A percentile compares a stretch with the other conserved stretches of the same genome.
Evolutionary conservation across 2,329 filamentous ascomycete genomes (phyloP).

Genomic region (Alternaria gaisen): DNA sequence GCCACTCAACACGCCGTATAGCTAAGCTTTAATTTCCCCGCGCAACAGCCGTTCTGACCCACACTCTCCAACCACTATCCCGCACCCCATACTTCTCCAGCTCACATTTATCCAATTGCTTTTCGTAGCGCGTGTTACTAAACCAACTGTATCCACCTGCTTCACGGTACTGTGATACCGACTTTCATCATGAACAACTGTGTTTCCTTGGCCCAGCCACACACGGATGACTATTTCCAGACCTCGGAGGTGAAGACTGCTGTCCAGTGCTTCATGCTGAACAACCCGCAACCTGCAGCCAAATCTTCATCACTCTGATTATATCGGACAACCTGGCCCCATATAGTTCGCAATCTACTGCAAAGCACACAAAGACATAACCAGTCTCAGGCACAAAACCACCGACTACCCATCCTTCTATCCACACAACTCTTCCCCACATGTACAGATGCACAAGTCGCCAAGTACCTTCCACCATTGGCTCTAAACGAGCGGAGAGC

Average conservation of each 20-base stretch:
- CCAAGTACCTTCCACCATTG: conserved; percentile 29
- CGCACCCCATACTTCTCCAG: conserved; percentile 1
- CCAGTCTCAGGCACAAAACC: background rate
- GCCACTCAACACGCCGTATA: background rate
- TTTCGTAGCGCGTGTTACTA: background rate
- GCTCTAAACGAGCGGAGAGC: conserved; percentile 11
- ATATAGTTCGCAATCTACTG: background rate
- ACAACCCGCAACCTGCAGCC: background rate
- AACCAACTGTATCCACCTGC: background rate
- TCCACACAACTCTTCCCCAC: conserved; percentile 33
- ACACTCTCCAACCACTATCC: conserved; percentile 4
- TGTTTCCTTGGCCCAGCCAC: background rate
- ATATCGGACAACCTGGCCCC: background rate
- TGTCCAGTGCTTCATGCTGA: background rate
- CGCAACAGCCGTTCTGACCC: conserved; percentile 10
- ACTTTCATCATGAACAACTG: background rate
- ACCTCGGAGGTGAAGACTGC: background rate
- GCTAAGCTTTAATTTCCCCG: conserved; percentile 17
- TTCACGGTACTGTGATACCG: conserved; percentile 5
- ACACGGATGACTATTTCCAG: conserved; percentile 9
- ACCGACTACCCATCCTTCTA: conserved; percentile 4
- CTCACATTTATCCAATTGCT: background rate
- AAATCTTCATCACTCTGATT: background rate
- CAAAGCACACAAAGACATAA: background rate
- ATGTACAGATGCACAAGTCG: conserved; percentile 30